Percentiles rank a stretch among this genome's conserved stretches.
Conservation (phyloP, 1,284 basidiomycete species). For the Xanthoconium separans region DNA sequence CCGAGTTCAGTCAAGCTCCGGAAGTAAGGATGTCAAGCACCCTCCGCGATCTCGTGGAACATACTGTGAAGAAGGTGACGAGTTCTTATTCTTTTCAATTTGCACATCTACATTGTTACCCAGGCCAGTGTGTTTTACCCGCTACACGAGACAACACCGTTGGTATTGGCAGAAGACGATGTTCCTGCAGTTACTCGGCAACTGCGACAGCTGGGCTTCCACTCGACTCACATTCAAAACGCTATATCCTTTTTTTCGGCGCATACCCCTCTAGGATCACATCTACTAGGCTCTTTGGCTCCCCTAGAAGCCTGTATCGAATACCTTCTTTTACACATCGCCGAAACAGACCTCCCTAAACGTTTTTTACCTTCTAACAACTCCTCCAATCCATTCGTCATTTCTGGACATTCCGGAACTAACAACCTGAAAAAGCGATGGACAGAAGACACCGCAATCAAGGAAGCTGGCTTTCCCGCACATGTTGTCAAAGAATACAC, state of each 20-base stretch:
- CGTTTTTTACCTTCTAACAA: constrained; percentile 61
- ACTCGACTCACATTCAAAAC: constrained; percentile 45
- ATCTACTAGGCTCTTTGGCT: constrained; percentile 47
- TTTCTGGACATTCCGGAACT: constrained; percentile 55
- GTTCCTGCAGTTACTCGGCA: constrained; percentile 41
- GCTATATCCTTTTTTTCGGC: constrained; percentile 52
- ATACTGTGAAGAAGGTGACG: constrained; percentile 72
- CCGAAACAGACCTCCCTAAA: constrained; percentile 76
- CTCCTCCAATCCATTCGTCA: constrained; percentile 70
- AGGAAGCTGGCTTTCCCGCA: constrained; percentile 82
- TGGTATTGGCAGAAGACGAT: constrained; percentile 49
- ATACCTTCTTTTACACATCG: constrained; percentile 71
- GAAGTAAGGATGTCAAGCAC: constrained; percentile 85
- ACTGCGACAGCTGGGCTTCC: constrained; percentile 59
- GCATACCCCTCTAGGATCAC: constrained; percentile 51
- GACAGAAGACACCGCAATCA: constrained; percentile 80
- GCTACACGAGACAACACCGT: constrained; percentile 45
- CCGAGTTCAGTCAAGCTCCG: constrained; percentile 64
- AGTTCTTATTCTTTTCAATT: not conserved
- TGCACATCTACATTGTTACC: not conserved
- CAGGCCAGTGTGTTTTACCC: constrained; percentile 56
- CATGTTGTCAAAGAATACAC: constrained; percentile 65
- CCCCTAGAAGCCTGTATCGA: constrained; percentile 71
- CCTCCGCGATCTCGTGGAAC: constrained; percentile 81
- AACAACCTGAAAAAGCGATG: constrained; percentile 75